These are phyloP conservation scores for Metarhizium brunneum DNA, from an alignment of 2,329 filamentous ascomycete genomes.

Conservation along the genomic window DNA sequence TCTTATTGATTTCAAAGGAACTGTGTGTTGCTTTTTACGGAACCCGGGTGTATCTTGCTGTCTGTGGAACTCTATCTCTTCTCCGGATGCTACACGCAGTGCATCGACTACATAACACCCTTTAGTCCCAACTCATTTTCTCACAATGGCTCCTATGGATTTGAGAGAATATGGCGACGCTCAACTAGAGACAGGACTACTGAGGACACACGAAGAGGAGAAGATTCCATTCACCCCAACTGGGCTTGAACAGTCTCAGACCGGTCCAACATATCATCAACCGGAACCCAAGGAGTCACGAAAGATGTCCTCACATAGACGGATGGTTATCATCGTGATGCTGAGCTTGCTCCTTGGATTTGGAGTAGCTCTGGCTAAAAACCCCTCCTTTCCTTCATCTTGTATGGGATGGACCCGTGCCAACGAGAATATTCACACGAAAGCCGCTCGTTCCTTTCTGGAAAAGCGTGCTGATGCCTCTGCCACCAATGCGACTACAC, in stretches of 20 bases:
- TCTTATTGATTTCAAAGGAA: not conserved
- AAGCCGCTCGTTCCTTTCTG: conserved; percentile 1
- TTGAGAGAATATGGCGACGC: conserved; percentile 4
- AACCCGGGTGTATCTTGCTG: not conserved
- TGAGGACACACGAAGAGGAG: conserved; percentile 14
- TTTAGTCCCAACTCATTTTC: not conserved
- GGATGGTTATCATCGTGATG: conserved; percentile 10
- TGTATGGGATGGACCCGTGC: conserved; percentile 2
- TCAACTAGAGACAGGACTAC: conserved; percentile 14
- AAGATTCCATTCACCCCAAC: conserved; percentile 8
- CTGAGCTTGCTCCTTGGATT: conserved; percentile 18
- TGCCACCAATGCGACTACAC: conserved; percentile 1
- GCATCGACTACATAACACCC: not conserved
- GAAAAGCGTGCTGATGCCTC: conserved; percentile 3
- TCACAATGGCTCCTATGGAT: conserved; percentile 10
- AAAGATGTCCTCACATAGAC: conserved; percentile 11
- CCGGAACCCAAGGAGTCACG: not conserved
- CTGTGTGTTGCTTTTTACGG: not conserved
- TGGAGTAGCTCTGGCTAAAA: conserved; percentile 10
- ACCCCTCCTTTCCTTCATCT: not conserved
- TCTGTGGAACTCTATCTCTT: not conserved
- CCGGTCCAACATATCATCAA: not conserved
- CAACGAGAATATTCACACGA: not conserved
- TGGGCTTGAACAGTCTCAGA: conserved; percentile 1
- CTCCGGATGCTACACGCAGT: not conserved